A percentile compares a stretch with the other conserved stretches of the same genome.
These are phyloP conservation scores for Grosmannia serpens DNA, from an alignment of 2,329 filamentous ascomycete species.

Conservation along the genomic window DNA sequence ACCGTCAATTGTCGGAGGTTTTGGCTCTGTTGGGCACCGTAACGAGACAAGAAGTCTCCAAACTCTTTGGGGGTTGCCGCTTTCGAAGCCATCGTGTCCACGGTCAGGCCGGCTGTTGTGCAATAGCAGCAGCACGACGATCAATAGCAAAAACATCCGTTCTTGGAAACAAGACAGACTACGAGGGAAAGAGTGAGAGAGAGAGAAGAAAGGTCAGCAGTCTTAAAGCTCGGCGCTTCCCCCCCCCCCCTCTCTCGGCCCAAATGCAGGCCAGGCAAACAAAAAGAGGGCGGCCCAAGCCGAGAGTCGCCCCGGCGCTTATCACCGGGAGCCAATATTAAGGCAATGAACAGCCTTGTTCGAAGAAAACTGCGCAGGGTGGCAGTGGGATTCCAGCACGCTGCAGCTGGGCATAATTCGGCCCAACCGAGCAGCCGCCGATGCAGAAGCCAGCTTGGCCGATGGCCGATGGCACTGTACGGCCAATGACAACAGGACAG, in stretches of 20 bases:
- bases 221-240: not conserved
- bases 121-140: not conserved
- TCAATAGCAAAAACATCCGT: no score
- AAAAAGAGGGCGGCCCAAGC: not conserved
- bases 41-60: not conserved
- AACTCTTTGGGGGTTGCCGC: not conserved
- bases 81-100: not conserved
- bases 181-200: not conserved
- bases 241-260: not conserved
- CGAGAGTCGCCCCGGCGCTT: not conserved
- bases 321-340: not conserved
- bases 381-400: not conserved
- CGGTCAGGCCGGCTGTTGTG: not conserved
- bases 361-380: not conserved
- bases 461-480: not conserved
- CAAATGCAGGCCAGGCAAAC: not conserved
- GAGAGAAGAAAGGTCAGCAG: no score
- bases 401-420: not conserved
- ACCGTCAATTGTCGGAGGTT: not conserved
- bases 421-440: not conserved
- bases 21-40: not conserved
- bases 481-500: not conserved
- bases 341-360: not conserved
- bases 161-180: not conserved
- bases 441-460: not conserved